Base-by-base conservation (phyloP, 768 basidiomycete genomes). In the Lactarius evosmus region DNA sequence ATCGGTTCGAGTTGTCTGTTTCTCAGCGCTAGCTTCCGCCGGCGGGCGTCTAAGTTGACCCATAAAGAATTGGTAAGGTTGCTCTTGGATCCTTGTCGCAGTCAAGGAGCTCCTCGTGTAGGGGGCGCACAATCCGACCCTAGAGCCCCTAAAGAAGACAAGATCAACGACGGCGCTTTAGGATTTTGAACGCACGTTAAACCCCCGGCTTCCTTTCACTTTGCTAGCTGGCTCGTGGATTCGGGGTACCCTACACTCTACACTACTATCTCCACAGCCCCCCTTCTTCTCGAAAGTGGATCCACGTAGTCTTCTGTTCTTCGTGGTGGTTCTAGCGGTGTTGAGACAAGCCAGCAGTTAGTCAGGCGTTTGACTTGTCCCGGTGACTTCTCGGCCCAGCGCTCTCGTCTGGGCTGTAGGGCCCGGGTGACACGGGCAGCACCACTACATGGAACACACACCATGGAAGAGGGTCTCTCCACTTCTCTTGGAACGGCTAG, bases 401-500 rank as follows among this genome's bases (percentile, higher is more conserved):
- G 32, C 32, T 54, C 40, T 55, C 27, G 9, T 49, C 25, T 49
- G 11, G 22, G 46, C 9, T 12, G 22, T 22, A 25, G 46, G 11
- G 12, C 46, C 46, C 11, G n/a, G 25, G 22, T 46, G 46, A 46
- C 44, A 46, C 22, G 22, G 22, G 46, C 6, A 25, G 12, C 25
- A 27, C 46, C 12, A 49, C 11, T 25, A 5, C 46, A 49, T 49
- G 46, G 46, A 25, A 49, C 22, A 49, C 25, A 1, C 5, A 49
- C 44, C 22, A 25, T 25, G 22, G 44, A 46, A 46, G 22, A 12
- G 22, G 25, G 12, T 25, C 46, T 25, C 32, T 46, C 4, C 19
- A 1, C 30, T 32, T 34, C 41, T 33, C 62, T 63, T 19, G 56
- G 56, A 58, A 58, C 55, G 40, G 62, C 58, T 63, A 63, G 57